Base-by-base conservation (phyloP, 352 stramenopile species). In the Globisporangium camurandrum region DNA sequence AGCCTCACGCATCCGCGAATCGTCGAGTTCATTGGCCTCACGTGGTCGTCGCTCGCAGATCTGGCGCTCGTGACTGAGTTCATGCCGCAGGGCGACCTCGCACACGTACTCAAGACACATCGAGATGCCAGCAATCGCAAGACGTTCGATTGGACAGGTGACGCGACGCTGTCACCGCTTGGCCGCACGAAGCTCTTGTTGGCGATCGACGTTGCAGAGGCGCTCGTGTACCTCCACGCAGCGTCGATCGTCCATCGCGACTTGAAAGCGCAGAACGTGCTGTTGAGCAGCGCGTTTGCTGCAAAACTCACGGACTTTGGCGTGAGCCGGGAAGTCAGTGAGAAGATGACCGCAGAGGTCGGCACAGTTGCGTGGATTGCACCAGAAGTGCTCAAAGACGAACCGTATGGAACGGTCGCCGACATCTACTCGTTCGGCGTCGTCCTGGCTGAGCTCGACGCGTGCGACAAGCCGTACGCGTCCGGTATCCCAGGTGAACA, bases 371-470 rank as follows among this genome's bases (percentile, higher is more conserved):
- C 66, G 16, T 84, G 71, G 71, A 84, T 80, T 43, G 71, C 71
- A 0, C 71, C 71, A 0, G 69, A 84, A 54, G 61, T 84, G 24
- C 67, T 84, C 20, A 69, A 66, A 31, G 71, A 64, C 17, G 66
- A 63, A 17, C 56, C 54, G 38, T 84, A 84, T 51, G 62, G 65
- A 27, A 63, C 76, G 31, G 58, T 64, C 33, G 67, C 64, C 9
- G 71, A 84, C 46, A 72, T 84, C 43, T 84, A 84, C 50, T 81
- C 69, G 28, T 80, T 84, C 43, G 71, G 71, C 3, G 58, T 80
- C 1, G 36, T 84, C 8, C 62, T 84, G 64, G 67, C 54, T 12
- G 71, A 80, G 53, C 33, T 82, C 17, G 68, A 79, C 49, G 76
- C 68, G 26, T 79, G 68, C 49, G 51, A 62, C 10, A 63, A 64